phyloP scores from a whole-genome alignment of 1,284 basidiomycete species.

The Moesziomyces globuligerus region DNA sequence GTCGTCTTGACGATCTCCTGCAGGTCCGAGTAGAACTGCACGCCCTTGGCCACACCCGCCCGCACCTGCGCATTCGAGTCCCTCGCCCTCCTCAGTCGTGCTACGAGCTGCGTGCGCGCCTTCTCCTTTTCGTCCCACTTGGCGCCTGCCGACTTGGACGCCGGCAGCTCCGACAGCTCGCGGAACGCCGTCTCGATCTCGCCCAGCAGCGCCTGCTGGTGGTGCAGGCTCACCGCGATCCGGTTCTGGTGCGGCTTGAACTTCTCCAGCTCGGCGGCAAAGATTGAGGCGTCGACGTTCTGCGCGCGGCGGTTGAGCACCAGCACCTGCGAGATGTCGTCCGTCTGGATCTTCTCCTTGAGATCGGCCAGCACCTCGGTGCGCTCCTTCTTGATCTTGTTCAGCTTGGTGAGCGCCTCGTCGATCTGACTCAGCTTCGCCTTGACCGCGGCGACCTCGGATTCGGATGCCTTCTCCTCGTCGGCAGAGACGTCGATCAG shows the following conservation, averaged over 20 bases:
- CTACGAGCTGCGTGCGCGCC: constrained; percentile 78
- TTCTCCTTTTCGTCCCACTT: constrained; percentile 80
- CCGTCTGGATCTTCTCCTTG: constrained; percentile 94
- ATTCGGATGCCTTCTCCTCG: constrained; percentile 43
- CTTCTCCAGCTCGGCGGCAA: constrained; percentile 92
- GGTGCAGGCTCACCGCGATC: constrained; percentile 78
- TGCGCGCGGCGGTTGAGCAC: constrained; percentile 88
- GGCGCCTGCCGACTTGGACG: constrained; percentile 73
- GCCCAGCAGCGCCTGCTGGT: constrained; percentile 76
- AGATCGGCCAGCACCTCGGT: constrained; percentile 88
- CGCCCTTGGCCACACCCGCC: constrained; percentile 84
- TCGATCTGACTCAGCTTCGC: constrained; percentile 52
- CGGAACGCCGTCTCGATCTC: constrained; percentile 46
- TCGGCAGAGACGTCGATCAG: constrained; percentile 52
- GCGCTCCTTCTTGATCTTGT: constrained; percentile 73
- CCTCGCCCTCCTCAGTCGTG: constrained; percentile 78
- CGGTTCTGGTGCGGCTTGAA: constrained; percentile 90
- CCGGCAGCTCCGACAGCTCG: constrained; percentile 31
- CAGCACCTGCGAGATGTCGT: constrained; percentile 94
- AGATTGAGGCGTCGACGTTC: constrained; percentile 84
- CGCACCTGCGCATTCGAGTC: constrained; percentile 87
- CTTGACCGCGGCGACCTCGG: constrained; percentile 31
- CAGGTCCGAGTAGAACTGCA: constrained; percentile 88
- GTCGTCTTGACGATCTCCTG: constrained; percentile 75
- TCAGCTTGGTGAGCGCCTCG: constrained; percentile 47